phyloP scores from a whole-genome alignment of 345 rosid species.

The Leavenworthia alabamica region DNA sequence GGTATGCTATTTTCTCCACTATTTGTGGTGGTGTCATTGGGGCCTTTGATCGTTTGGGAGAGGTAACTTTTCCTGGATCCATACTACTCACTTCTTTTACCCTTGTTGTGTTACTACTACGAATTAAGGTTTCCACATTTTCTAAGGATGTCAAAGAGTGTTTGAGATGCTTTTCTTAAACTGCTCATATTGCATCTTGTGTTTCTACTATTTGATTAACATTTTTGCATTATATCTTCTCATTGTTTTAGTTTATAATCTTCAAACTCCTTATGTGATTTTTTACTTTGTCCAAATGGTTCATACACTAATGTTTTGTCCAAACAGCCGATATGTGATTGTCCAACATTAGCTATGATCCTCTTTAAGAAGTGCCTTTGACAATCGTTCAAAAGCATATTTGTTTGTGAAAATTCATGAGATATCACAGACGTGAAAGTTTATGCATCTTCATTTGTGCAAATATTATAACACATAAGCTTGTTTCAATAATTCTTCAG shows the following conservation, averaged over 20 bases:
- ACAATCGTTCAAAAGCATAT: neutral
- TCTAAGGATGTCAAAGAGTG: neutral
- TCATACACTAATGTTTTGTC: neutral
- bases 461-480: neutral
- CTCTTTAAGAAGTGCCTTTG: neutral
- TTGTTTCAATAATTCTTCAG: constrained; percentile 29
- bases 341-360: neutral
- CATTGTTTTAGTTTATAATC: neutral
- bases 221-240: neutral
- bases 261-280: neutral
- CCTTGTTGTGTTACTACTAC: neutral
- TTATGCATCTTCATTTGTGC: neutral
- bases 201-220: neutral
- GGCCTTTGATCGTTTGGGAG: constrained; percentile 94
- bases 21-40: constrained; percentile 86
- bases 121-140: neutral
- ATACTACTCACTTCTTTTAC: neutral
- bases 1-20: constrained; percentile 89
- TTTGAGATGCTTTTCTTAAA: neutral
- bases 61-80: constrained; percentile 42
- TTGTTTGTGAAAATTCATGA: neutral
- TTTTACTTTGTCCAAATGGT: neutral
- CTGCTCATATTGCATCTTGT: neutral
- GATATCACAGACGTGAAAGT: neutral
- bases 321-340: neutral